Base-by-base conservation (phyloP, 2,329 filamentous ascomycete genomes). In the Corniculantispora saksenae region DNA sequence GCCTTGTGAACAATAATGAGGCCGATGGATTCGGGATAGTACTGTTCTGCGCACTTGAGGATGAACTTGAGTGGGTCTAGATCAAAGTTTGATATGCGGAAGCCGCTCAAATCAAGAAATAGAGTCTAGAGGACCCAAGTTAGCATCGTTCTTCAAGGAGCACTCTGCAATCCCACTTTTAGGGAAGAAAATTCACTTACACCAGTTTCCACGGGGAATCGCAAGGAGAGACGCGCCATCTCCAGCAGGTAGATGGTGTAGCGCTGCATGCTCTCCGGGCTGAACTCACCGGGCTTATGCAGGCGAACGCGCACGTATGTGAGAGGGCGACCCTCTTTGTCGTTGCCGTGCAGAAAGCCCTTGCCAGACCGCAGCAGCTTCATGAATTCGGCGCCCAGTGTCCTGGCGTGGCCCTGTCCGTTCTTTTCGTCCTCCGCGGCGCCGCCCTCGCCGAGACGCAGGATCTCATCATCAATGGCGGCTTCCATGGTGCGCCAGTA, bases 41-140 rank as follows among this genome's bases (percentile, higher is more conserved):
- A 97, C 65, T 93, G 93, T 79, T 97, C 93, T 74, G 97, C 97
- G 76, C 92, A 95, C 78, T 95, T 94, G 79, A 97, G 95, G 88
- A 97, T 96, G 79, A 97, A 97, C 73, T 95, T 97, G 63, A 97
- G 91, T 0, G 93, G 93, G 0, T 90, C 86, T 75, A 97, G 96
- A 77, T 97, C 93, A 93, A 97, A 96, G 78, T 97, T 97, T 10
- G 92, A 89, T 78, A 97, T 83, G 25, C 89, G 89, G 76, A 97
- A 97, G 68, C 89, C 86, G 12, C 90, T 94, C 90, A 97, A 92
- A 76, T 97, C 93, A 74, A 97, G 97, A 53, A 97, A 80, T 67
- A 97, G 86, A 48, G 91, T 93, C 90, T 94, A 67, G 19, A 48
- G 9, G n/a, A 65, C 54, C 48, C 21, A 67, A 56, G 57, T 75